These are phyloP conservation scores for Leucosporidium yakuticum DNA, from an alignment of 768 basidiomycete genomes.

Conservation along the genomic window DNA sequence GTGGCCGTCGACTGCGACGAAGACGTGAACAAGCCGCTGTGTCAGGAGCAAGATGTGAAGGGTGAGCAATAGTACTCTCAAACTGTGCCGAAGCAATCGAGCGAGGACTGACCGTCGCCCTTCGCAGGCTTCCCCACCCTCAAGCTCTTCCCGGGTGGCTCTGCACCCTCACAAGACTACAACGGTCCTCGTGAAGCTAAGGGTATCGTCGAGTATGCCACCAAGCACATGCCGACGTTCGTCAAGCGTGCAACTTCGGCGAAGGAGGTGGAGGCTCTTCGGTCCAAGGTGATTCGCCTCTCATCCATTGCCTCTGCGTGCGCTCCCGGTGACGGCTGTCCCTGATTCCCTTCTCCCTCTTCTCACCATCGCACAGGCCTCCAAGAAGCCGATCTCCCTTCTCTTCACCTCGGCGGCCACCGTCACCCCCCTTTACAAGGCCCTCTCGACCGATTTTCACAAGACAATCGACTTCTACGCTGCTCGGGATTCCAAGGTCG, in stretches of 20 bases:
- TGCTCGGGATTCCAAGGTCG: constrained; percentile 33
- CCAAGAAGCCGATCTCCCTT: constrained; percentile 35
- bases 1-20: constrained; percentile 39
- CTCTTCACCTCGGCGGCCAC: constrained; percentile 36
- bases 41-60: constrained; percentile 31
- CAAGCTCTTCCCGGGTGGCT: constrained; percentile 35
- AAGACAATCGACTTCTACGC: constrained; percentile 36
- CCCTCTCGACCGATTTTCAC: constrained; percentile 38
- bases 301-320: neutral
- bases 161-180: constrained; percentile 30
- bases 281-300: constrained; percentile 10
- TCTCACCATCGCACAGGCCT: constrained; percentile 10
- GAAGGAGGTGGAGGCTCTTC: constrained; percentile 24
- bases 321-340: neutral
- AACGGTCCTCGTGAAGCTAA: constrained; percentile 34
- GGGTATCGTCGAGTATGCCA: constrained; percentile 33
- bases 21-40: constrained; percentile 37
- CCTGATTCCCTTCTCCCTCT: neutral
- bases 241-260: constrained; percentile 28
- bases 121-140: constrained; percentile 37
- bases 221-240: constrained; percentile 34
- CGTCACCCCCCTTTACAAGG: constrained; percentile 38
- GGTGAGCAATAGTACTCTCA: constrained; percentile 3
- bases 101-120: too few species aligned
- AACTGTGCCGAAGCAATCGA: neutral